Conservation (phyloP, 2,329 filamentous ascomycete genomes). For the Fusarium sp. region DNA sequence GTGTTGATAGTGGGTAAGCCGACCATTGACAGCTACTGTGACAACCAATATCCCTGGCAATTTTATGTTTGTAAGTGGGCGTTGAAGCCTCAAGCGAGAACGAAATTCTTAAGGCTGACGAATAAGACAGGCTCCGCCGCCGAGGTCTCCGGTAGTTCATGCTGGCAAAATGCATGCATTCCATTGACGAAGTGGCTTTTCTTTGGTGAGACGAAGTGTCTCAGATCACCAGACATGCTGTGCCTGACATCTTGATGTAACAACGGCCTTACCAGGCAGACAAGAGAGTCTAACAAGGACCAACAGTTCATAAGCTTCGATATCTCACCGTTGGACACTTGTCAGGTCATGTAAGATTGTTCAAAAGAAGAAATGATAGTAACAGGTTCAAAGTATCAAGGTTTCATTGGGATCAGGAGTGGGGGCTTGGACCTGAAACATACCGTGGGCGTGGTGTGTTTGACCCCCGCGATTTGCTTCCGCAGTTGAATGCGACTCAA, state of each 20-base stretch:
- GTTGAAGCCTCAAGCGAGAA: neutral
- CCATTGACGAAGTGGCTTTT: constrained; percentile 17
- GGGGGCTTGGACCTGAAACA: constrained; percentile 39
- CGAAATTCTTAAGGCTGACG: constrained; percentile 25
- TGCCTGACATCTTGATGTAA: constrained; percentile 13
- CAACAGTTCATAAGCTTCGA: neutral
- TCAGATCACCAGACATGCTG: constrained; percentile 5
- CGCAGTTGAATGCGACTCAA: constrained; percentile 14
- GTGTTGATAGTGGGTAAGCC: constrained; percentile 1
- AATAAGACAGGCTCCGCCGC: constrained; percentile 15
- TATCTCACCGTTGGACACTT: neutral
- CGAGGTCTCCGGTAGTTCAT: constrained; percentile 18
- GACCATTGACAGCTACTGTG: constrained; percentile 4
- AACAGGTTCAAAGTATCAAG: constrained; percentile 18
- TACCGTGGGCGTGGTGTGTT: constrained; percentile 27
- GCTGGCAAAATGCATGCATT: constrained; percentile 8
- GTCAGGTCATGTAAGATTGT: neutral
- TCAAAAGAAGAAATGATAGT: neutral
- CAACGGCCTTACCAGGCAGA: neutral
- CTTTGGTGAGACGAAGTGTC: constrained; percentile 26
- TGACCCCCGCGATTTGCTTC: constrained; percentile 37
- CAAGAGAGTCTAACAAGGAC: neutral
- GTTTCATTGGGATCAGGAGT: constrained; percentile 12
- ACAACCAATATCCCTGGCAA: neutral
- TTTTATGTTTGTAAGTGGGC: constrained; percentile 1